phyloP scores from a whole-genome alignment of 768 basidiomycete species.

The Trametes maxima region DNA sequence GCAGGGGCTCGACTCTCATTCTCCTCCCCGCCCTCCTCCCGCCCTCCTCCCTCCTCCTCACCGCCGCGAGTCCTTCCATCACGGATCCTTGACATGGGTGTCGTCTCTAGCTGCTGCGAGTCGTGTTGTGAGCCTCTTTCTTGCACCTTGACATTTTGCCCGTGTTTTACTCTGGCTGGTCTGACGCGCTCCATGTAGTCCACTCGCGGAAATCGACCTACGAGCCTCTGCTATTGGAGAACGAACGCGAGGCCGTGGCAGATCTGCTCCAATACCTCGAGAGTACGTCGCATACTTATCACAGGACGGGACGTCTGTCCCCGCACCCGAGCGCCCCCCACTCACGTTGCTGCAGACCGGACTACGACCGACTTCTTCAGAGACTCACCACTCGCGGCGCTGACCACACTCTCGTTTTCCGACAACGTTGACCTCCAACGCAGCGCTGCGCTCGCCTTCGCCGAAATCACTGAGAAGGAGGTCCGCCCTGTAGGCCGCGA shows the following conservation, averaged over 20 bases:
- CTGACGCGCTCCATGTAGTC: slow-evolving; percentile 48
- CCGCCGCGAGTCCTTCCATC: slow-evolving; percentile 19
- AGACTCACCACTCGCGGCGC: slow-evolving; percentile 86
- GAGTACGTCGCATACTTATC: slow-evolving; percentile 57
- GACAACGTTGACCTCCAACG: slow-evolving; percentile 99
- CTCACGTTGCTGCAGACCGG: slow-evolving; percentile 62
- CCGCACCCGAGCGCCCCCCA: not conserved
- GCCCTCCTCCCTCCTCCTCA: slow-evolving; percentile 9
- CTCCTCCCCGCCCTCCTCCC: slow-evolving; percentile 11
- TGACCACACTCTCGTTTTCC: slow-evolving; percentile 96
- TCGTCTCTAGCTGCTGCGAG: slow-evolving; percentile 78
- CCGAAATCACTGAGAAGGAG: slow-evolving; percentile 99
- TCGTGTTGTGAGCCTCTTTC: slow-evolving; percentile 64
- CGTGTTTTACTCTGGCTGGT: slow-evolving; percentile 9
- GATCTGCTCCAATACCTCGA: slow-evolving; percentile 97
- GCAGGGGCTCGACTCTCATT: slow-evolving; percentile 18
- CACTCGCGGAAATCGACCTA: slow-evolving; percentile 82
- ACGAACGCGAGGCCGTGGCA: slow-evolving; percentile 96
- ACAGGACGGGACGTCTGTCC: not conserved
- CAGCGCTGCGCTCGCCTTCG: slow-evolving; percentile 96
- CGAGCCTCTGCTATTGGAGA: slow-evolving; percentile 85
- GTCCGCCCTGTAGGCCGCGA: slow-evolving; percentile 95
- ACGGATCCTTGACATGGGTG: slow-evolving; percentile 57
- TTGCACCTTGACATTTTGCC: slow-evolving; percentile 7
- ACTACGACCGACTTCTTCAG: slow-evolving; percentile 98